Evolutionary conservation across 192 early-diverging fungal species (phyloP), one percentile per base, ranked within the genome.

Genomic region (Entophlyctis luteolus): DNA sequence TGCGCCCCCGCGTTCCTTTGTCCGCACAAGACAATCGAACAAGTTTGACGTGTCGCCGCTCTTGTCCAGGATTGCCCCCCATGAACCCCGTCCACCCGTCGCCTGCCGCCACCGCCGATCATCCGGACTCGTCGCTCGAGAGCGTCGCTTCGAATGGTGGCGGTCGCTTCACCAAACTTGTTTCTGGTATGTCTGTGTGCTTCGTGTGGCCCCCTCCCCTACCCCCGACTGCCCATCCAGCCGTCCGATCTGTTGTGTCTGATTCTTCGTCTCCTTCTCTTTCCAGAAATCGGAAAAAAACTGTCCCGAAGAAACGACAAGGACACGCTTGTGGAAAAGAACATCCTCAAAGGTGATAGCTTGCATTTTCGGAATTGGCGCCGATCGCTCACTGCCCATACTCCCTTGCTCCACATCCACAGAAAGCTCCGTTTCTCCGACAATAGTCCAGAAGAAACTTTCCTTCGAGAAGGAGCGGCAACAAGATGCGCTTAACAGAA

Each of bases 271-370:
- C n/a, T 42, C 8, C 39, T 12, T 42, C n/a, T 42, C n/a, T 42
- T n/a, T 42, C 39, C 53, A 81, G 82, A 83, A 45, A 46, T 84
- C 3, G 75, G 79, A 29, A 84, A 81, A 67, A 76, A 74, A 27
- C 62, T 84, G 18, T 55, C 70, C 23, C 67, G 69, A 5, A 48
- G 79, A 35, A 56, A 76, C 42, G 73, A 68, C 5, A 73, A 72
- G 35, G 69, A 72, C 25, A 77, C 77, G 33, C 73, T 84, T 10
- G 76, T 81, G 10, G 70, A 79, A 33, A 76, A 73, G 56, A 75
- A 80, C 54, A 84, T 84, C 37, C 31, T 84, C 53, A 71, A 74
- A 60, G 75, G 78, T 79, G n/a, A 25, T 32, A 55, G 56, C 34
- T 20, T 12, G 22, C 48, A 32, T 8, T 5, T 62, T 45, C 36